Conservation (phyloP, 495 filamentous ascomycete species). For the Rostrohypoxylon terebratum region DNA sequence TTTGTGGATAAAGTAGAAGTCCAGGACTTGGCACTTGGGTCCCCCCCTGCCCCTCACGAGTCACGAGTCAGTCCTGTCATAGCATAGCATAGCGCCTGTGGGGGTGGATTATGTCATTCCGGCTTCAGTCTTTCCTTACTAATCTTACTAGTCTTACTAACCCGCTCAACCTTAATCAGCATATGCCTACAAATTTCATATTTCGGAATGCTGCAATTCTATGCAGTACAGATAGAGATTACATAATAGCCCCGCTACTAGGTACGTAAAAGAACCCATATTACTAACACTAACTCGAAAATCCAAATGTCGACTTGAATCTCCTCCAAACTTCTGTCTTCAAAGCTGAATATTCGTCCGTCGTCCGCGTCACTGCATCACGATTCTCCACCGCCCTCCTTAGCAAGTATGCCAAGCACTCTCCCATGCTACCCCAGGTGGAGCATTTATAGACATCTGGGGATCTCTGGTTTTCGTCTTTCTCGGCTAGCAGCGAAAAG, state of each 20-base stretch:
- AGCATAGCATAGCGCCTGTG: too few species aligned
- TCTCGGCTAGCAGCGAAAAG: background rate
- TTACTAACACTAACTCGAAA: background rate
- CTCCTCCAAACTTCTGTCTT: background rate
- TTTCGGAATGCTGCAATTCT: background rate
- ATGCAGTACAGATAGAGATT: background rate
- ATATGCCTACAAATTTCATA: background rate
- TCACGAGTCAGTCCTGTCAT: too few species aligned
- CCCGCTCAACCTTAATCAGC: too few species aligned
- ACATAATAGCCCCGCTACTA: background rate
- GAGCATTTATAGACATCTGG: background rate
- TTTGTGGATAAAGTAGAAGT: background rate
- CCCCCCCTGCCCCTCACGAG: too few species aligned
- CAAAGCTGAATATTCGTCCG: background rate
- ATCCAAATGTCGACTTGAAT: conserved; percentile 3
- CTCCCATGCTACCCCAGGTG: background rate
- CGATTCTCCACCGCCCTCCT: background rate
- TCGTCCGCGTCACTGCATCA: background rate
- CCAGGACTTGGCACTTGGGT: background rate
- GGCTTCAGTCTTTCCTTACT: background rate
- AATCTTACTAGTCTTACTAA: too few species aligned
- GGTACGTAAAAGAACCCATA: background rate
- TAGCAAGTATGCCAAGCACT: background rate
- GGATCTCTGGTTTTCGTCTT: background rate
- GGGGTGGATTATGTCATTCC: background rate